Evolutionary conservation across 129 eudicot species (phyloP).

Genomic region (Tagetes erecta): DNA sequence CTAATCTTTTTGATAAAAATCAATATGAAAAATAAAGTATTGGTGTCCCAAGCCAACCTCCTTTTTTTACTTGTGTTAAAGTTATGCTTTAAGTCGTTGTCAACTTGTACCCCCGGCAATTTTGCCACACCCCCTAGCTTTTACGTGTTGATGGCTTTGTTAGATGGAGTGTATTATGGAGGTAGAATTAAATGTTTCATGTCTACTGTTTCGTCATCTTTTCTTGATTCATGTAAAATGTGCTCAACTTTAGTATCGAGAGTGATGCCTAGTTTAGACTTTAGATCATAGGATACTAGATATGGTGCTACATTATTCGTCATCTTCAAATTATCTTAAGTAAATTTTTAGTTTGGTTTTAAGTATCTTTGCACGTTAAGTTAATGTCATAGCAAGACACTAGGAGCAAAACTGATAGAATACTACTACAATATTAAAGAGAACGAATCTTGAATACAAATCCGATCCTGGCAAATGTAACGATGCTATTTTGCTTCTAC

Average conservation of each 20-base stretch:
- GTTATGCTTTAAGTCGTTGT: not conserved
- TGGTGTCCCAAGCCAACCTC: not conserved
- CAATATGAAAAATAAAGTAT: not conserved
- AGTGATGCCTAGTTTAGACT: too few species aligned
- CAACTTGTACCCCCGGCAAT: not conserved
- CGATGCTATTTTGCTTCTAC: not conserved
- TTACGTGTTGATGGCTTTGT: not conserved
- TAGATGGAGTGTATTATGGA: constrained; percentile 3
- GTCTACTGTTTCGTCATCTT: not conserved
- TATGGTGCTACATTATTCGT: not conserved
- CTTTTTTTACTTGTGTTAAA: not conserved
- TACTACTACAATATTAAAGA: not conserved
- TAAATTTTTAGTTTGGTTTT: not conserved
- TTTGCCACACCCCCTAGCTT: not conserved
- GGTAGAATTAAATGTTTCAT: not conserved
- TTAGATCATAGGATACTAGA: not conserved
- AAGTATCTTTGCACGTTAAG: not conserved
- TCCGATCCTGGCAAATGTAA: not conserved
- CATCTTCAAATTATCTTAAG: not conserved
- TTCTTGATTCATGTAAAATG: not conserved
- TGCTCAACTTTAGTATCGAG: not conserved
- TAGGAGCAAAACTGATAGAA: not conserved
- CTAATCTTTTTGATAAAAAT: not conserved
- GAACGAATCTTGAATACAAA: not conserved
- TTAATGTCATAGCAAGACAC: not conserved